Base-by-base conservation (phyloP, 2,329 filamentous ascomycete genomes). In the Penicillium palitans region DNA sequence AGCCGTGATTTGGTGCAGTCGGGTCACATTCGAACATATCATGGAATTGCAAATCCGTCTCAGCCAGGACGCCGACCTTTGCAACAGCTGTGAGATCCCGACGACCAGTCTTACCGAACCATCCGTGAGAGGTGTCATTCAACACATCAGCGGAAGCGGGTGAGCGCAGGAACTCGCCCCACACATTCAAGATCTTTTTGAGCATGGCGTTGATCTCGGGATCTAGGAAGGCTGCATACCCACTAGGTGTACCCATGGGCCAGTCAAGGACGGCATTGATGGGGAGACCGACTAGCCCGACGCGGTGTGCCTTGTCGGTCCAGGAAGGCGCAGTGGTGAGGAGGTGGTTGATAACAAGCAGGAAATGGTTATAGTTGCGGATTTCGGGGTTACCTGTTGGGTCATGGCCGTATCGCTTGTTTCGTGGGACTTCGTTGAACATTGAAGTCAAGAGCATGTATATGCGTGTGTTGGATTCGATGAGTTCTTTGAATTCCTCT, bases 391-490 rank as follows among this genome's bases (percentile, higher is more conserved):
- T 78, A 2, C 87, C 87, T 1, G 83, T 84, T 0, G 87, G 86
- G 60, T 90, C 87, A 7, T 76, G 78, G 58, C 72, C 69, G 73
- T 90, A 90, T 0, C 83, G 83, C 19, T 80, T 75, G 71, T 85
- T 86, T 33, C 71, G 69, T 0, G 88, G 87, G 21, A 90, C 78
- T 73, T 90, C 85, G 31, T 83, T 78, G 73, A 88, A 90, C 88
- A 90, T 90, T 61, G 82, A 78, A 25, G 78, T 77, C 68, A 89
- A 84, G 70, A 87, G 84, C 80, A 90, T 86, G 76, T 85, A 87
- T 27, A 90, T 76, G 24, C 86, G 81, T 1, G 86, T 76, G 62
- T 85, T 85, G 29, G 72, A 72, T 70, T 90, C 87, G 61, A 91
- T 90, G 25, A 90, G 75, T 1, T 83, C 71, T 67, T 86, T 80